Conservation (phyloP, 257 asterid genomes). For the Mitragyna speciosa region DNA sequence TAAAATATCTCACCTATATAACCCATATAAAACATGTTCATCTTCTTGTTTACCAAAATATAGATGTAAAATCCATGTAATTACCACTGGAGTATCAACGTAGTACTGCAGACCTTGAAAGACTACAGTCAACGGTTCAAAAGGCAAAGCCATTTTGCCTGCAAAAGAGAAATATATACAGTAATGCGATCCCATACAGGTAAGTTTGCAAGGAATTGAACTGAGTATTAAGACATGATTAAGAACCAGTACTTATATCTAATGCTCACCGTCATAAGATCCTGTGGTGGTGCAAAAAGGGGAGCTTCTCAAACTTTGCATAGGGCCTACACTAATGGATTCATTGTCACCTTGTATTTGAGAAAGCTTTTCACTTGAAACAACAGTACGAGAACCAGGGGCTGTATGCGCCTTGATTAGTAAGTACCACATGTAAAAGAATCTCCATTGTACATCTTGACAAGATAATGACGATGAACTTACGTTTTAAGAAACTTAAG, state of each 20-base stretch:
- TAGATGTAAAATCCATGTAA: background rate
- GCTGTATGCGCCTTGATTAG: conserved; percentile 42
- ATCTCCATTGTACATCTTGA: background rate
- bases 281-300: conserved; percentile 24
- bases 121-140: conserved; percentile 45
- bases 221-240: background rate
- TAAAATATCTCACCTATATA: background rate
- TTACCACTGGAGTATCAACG: conserved; percentile 51
- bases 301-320: background rate
- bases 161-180: conserved; percentile 13
- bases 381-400: conserved; percentile 56
- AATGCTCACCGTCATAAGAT: conserved; percentile 28
- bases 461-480: conserved; percentile 22
- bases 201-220: background rate
- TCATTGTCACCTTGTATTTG: conserved; percentile 24
- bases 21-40: background rate
- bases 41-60: background rate
- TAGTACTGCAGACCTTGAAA: conserved; percentile 55
- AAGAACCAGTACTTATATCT: background rate
- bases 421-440: too few relatives aligned
- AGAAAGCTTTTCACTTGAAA: conserved; percentile 53
- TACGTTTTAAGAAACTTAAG: conserved; percentile 51
- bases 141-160: conserved; percentile 56
- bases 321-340: background rate
- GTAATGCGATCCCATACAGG: background rate